phyloP scores from a whole-genome alignment of 139 green algal genomes.

The Chlorokybus atmophyticus region DNA sequence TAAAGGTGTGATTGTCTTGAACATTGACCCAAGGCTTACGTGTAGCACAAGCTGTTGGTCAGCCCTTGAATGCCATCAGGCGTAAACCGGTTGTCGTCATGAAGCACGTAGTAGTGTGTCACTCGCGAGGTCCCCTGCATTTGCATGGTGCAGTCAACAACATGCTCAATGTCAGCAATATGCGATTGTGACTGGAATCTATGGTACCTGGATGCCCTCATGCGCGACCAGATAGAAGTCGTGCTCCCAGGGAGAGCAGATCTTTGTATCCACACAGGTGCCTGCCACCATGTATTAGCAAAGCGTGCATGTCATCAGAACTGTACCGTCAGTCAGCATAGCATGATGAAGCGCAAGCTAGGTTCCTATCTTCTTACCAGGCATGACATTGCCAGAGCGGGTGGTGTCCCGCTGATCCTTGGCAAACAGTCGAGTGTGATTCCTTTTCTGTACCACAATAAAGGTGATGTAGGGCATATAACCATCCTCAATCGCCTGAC shows the following conservation, averaged over 20 bases:
- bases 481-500: slow-evolving; percentile 13
- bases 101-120: slow-evolving; percentile 47
- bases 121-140: slow-evolving; percentile 21
- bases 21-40: no score
- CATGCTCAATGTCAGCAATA: no score
- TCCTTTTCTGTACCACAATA: slow-evolving; percentile 63
- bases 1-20: background rate
- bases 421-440: slow-evolving; percentile 53
- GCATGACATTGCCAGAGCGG: no score
- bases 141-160: no score
- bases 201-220: slow-evolving; percentile 53
- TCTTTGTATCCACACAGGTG: slow-evolving; percentile 19
- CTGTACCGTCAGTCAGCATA: background rate
- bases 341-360: background rate
- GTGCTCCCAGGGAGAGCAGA: slow-evolving; percentile 39
- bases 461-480: slow-evolving; percentile 63
- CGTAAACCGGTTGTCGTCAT: slow-evolving; percentile 66
- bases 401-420: no score
- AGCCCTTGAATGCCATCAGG: slow-evolving; percentile 62
- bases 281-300: slow-evolving; percentile 8
- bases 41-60: slow-evolving; percentile 76
- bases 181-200: no score
- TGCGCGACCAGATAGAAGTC: slow-evolving; percentile 84
- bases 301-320: background rate
- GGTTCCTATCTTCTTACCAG: background rate